Evolutionary conservation across 1,139 yeast species (phyloP).

Genomic region (Yamadazyma atmosphaerica): DNA sequence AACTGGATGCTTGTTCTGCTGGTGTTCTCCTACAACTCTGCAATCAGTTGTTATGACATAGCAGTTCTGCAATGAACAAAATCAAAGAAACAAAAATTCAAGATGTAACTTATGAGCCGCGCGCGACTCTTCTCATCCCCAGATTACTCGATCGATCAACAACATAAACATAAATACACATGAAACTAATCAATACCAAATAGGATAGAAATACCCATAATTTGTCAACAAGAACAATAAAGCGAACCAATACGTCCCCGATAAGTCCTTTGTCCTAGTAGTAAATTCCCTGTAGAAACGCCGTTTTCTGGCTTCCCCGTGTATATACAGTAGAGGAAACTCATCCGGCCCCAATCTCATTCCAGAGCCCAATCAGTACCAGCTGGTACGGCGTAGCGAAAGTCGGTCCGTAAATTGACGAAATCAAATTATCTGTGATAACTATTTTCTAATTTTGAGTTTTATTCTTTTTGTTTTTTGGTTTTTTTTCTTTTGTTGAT

Average conservation of each 20-base stretch:
- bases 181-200: background rate
- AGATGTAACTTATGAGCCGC: background rate
- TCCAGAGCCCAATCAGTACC: too few relatives aligned
- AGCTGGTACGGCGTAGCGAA: too few relatives aligned
- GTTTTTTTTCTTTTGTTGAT: background rate
- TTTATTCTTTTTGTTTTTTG: background rate
- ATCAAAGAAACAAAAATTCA: too few relatives aligned
- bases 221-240: background rate
- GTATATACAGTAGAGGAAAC: too few relatives aligned
- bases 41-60: too few relatives aligned
- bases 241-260: background rate
- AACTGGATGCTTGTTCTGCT: too few relatives aligned
- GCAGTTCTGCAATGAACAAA: too few relatives aligned
- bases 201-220: background rate
- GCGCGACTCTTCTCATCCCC: background rate
- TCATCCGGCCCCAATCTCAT: too few relatives aligned
- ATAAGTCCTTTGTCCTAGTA: background rate
- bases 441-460: background rate
- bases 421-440: background rate
- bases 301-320: too few relatives aligned
- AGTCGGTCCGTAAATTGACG: constrained; percentile 1
- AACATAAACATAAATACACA: background rate
- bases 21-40: too few relatives aligned
- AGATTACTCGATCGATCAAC: background rate
- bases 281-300: background rate